These are phyloP conservation scores for Nannochloropsis gaditana DNA, from an alignment of 108 stramenopile species.

Conservation along the genomic window DNA sequence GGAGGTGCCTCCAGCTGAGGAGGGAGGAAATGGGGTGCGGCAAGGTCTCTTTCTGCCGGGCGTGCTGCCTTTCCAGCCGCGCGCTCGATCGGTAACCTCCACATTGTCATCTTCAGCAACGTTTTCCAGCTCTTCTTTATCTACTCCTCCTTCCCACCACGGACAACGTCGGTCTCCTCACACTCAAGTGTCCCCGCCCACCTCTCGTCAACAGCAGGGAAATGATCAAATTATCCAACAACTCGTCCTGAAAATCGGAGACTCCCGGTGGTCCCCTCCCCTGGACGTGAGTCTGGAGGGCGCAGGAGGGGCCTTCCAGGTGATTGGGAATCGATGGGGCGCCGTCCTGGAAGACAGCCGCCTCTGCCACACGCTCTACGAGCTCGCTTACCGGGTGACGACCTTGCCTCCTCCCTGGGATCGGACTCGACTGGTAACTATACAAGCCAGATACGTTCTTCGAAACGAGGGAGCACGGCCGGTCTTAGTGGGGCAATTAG, in stretches of 20 bases:
- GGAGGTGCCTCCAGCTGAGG: neutral
- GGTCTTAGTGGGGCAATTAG: neutral
- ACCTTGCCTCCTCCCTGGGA: slow-evolving; percentile 44
- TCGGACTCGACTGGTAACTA: slow-evolving; percentile 38
- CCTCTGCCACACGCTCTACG: slow-evolving; percentile 26
- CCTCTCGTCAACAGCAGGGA: neutral
- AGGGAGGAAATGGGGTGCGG: neutral
- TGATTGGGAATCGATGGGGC: neutral
- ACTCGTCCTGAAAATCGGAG: slow-evolving; percentile 31
- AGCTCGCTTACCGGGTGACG: slow-evolving; percentile 37
- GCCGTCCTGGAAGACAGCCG: neutral
- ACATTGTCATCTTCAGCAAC: neutral
- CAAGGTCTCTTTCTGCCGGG: neutral
- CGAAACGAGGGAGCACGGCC: neutral
- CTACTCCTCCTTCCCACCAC: too few relatives aligned
- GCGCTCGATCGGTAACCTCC: neutral
- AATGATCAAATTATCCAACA: neutral
- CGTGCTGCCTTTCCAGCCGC: neutral
- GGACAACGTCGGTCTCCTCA: too few relatives aligned
- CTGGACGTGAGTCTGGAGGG: slow-evolving; percentile 41
- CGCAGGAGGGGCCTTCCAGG: slow-evolving; percentile 40
- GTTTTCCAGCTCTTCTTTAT: neutral
- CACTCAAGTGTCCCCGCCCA: too few relatives aligned
- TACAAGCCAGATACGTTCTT: neutral
- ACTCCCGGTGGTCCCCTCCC: slow-evolving; percentile 44